Percentiles rank a stretch among this genome's conserved stretches.
These are phyloP conservation scores for Telfairia occidentalis DNA, from an alignment of 331 rosid species.

Conservation along the genomic window DNA sequence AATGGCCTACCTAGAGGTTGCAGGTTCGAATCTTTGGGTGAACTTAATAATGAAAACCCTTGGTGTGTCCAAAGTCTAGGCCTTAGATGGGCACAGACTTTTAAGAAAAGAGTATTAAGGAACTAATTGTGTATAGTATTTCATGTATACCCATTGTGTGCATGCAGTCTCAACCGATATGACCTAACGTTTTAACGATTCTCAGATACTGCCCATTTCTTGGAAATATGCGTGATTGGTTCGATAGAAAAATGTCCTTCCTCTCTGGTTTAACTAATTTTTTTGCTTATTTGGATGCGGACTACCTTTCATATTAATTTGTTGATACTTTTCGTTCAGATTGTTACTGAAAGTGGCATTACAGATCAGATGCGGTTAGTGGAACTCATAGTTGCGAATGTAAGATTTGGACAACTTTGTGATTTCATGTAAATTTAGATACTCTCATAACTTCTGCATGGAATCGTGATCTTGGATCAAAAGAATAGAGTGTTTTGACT, in stretches of 20 bases:
- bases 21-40: too few species aligned
- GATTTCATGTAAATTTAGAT: background rate
- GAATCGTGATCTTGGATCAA: background rate
- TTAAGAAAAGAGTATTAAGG: too few species aligned
- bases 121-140: background rate
- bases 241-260: background rate
- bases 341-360: constrained; percentile 73
- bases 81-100: too few species aligned
- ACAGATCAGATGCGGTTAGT: constrained; percentile 80
- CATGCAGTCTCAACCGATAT: background rate
- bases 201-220: background rate
- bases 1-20: too few species aligned
- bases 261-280: background rate
- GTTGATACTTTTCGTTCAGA: constrained; percentile 35
- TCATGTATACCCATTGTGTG: background rate
- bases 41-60: too few species aligned
- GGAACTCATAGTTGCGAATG: constrained; percentile 69
- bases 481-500: background rate
- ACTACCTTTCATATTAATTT: background rate
- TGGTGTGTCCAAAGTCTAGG: too few species aligned
- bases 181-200: background rate
- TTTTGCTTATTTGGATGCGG: background rate
- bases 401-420: constrained; percentile 36
- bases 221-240: background rate
- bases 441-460: background rate